Percentiles rank a stretch among this genome's conserved stretches.
Conservation (phyloP, 495 filamentous ascomycete genomes). For the Penicillium dipodomyicola region DNA sequence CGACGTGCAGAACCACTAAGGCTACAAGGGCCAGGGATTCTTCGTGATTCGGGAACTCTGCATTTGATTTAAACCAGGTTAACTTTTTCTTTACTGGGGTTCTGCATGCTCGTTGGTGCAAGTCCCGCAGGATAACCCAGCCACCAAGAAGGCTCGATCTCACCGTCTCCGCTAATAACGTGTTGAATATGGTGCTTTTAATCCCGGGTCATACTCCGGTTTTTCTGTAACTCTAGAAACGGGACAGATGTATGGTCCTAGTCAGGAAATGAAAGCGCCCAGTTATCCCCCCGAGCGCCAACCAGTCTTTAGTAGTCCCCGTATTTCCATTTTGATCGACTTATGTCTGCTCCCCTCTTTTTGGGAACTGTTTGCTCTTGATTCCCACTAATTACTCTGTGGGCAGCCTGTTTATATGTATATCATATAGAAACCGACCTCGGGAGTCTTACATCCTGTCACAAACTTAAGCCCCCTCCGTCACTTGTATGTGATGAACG, state of each 20-base stretch:
- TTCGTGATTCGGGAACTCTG: slow-evolving; percentile 29
- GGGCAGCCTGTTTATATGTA: slow-evolving; percentile 21
- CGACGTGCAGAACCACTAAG: slow-evolving; percentile 4
- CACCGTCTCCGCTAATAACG: slow-evolving; percentile 40
- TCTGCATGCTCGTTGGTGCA: slow-evolving; percentile 42
- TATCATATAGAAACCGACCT: slow-evolving; percentile 13
- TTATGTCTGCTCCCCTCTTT: slow-evolving; percentile 18
- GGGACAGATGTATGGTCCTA: slow-evolving; percentile 25
- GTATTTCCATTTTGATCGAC: slow-evolving; percentile 34
- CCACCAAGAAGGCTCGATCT: slow-evolving; percentile 35
- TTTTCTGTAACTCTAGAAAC: slow-evolving; percentile 3
- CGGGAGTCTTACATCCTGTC: slow-evolving; percentile 17
- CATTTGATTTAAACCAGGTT: slow-evolving; percentile 27
- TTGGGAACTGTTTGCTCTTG: background rate
- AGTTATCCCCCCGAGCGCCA: slow-evolving; percentile 25
- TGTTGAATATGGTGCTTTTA: slow-evolving; percentile 19
- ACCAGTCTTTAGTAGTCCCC: slow-evolving; percentile 30
- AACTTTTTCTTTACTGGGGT: slow-evolving; percentile 20
- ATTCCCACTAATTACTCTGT: background rate
- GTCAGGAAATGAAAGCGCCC: slow-evolving; percentile 35
- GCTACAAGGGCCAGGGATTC: background rate
- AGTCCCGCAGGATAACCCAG: slow-evolving; percentile 22
- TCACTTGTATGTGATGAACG: slow-evolving; percentile 33
- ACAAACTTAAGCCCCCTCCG: slow-evolving; percentile 30
- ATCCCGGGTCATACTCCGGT: slow-evolving; percentile 16